Evolutionary conservation across 164 flowering plant species (phyloP).

Genomic region (Nymphaea colorata): DNA sequence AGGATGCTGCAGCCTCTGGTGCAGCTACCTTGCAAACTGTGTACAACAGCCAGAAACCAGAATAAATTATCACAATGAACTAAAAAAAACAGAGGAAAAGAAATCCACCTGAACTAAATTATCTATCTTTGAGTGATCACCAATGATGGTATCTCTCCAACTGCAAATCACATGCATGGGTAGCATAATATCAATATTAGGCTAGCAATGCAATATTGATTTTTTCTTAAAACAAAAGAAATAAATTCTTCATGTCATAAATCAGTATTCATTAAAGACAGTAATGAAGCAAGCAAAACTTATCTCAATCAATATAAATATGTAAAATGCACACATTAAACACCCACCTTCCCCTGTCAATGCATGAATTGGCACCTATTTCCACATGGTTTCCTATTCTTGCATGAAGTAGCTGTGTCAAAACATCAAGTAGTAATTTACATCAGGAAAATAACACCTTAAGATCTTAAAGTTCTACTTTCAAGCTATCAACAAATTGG

Average conservation of each 20-base stretch:
- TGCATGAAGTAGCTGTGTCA: slow-evolving; percentile 35
- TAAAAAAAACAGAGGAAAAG: background rate
- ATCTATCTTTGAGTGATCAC: slow-evolving; percentile 77
- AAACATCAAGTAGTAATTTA: background rate
- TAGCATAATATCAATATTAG: too few species aligned
- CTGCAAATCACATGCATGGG: slow-evolving; percentile 29
- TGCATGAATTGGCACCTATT: slow-evolving; percentile 86
- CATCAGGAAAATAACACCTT: background rate
- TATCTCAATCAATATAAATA: too few species aligned
- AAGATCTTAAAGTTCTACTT: background rate
- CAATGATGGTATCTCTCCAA: slow-evolving; percentile 90
- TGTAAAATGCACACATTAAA: background rate
- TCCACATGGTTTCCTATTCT: slow-evolving; percentile 72
- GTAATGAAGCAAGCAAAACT: background rate
- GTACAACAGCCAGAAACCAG: background rate
- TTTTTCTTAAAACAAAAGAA: too few species aligned
- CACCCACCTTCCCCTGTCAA: slow-evolving; percentile 83
- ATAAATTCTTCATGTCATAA: too few species aligned
- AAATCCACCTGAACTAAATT: slow-evolving; percentile 80
- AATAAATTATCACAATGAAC: too few species aligned
- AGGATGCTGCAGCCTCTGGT: background rate
- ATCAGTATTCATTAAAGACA: background rate
- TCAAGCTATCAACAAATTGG: too few species aligned
- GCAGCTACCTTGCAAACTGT: background rate
- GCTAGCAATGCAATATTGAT: too few species aligned